These are phyloP conservation scores for Apium graveolens DNA, from an alignment of 129 eudicot species.

Conservation along the genomic window DNA sequence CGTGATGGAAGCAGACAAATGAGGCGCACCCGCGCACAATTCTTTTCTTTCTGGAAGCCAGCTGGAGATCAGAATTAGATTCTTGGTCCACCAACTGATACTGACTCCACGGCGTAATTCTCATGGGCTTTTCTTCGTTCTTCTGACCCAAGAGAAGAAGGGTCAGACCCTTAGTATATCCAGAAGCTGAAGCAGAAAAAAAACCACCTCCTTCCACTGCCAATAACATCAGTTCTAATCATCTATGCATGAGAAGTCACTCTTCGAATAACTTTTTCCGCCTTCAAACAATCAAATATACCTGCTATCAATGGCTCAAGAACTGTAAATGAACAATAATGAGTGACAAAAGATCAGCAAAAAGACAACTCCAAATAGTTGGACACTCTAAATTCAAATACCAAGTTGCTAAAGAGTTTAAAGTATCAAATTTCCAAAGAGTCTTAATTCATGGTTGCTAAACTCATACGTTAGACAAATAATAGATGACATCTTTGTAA, in stretches of 20 bases:
- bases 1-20: constrained; percentile 70
- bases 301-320: constrained; percentile 12
- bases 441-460: neutral
- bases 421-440: neutral
- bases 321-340: neutral
- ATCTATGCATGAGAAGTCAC: constrained; percentile 40
- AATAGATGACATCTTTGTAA: neutral
- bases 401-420: neutral
- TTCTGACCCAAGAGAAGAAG: constrained; percentile 82
- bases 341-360: neutral
- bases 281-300: constrained; percentile 10
- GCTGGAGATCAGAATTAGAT: constrained; percentile 57
- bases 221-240: constrained; percentile 90
- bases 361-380: neutral
- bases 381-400: neutral
- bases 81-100: constrained; percentile 87
- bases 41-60: constrained; percentile 68
- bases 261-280: neutral
- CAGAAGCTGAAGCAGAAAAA: constrained; percentile 93
- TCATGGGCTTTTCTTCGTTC: constrained; percentile 85
- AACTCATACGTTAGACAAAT: neutral
- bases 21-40: constrained; percentile 78
- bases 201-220: constrained; percentile 99
- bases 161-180: constrained; percentile 82
- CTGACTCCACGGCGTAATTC: constrained; percentile 87